phyloP scores from a whole-genome alignment of 2,329 filamentous ascomycete species.

The Paecilomyces fulvus region DNA sequence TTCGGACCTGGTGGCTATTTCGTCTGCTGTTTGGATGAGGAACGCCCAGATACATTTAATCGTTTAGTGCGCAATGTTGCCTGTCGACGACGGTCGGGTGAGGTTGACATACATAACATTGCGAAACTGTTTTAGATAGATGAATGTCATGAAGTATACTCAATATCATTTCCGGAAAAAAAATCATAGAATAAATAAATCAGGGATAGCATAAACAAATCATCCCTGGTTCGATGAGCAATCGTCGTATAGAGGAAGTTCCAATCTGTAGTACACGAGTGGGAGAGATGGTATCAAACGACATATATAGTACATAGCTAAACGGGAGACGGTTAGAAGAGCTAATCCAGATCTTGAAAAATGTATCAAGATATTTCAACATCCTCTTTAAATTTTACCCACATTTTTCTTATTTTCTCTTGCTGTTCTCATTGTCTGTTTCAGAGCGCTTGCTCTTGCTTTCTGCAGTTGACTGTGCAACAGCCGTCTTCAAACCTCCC shows the following conservation, averaged over 20 bases:
- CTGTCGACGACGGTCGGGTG: background rate
- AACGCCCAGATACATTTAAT: background rate
- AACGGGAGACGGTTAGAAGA: background rate
- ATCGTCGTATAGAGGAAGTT: background rate
- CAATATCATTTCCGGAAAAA: background rate
- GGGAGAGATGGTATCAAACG: background rate
- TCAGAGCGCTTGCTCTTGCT: background rate
- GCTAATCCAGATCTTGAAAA: background rate
- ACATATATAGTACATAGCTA: background rate
- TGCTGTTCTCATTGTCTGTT: background rate
- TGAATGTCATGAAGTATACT: background rate
- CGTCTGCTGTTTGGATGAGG: background rate
- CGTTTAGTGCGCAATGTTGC: background rate
- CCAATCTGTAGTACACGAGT: background rate
- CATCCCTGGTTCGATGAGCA: background rate
- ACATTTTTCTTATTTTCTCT: background rate
- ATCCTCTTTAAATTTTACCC: background rate
- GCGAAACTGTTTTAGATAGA: background rate
- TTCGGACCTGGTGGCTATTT: background rate
- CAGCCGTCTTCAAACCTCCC: constrained; percentile 2
- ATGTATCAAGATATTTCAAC: background rate
- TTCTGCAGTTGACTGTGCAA: background rate
- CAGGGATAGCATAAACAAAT: too few relatives aligned
- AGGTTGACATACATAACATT: background rate
- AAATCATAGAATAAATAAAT: too few relatives aligned